A percentile compares a stretch with the other conserved stretches of the same genome.
phyloP scores from a whole-genome alignment of 169 alveolate genomes.

The Cryptosporidium andersoni region DNA sequence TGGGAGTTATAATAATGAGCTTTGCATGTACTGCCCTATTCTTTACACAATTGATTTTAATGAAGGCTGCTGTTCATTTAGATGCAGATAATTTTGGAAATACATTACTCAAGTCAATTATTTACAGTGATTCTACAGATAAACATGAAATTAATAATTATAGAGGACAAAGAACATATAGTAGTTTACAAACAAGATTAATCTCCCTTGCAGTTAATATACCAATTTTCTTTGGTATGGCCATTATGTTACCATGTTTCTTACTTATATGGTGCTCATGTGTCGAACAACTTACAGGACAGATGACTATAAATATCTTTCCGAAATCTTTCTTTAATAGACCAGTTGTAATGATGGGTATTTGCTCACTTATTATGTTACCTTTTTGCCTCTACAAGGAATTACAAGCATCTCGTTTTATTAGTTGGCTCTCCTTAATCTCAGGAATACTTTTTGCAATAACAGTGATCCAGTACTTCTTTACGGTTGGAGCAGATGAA shows the following conservation, averaged over 20 bases:
- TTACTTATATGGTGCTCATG: conserved; percentile 68
- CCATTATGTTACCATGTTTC: conserved; percentile 52
- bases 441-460: conserved; percentile 57
- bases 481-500: conserved; percentile 15
- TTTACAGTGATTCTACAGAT: conserved; percentile 10
- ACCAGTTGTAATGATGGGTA: conserved; percentile 11
- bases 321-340: background rate
- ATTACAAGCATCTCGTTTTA: conserved; percentile 51
- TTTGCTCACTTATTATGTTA: conserved; percentile 53
- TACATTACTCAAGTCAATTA: conserved; percentile 29
- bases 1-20: conserved; percentile 44
- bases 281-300: conserved; percentile 41
- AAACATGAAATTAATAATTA: background rate
- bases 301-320: background rate
- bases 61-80: conserved; percentile 25
- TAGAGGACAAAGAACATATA: too few relatives aligned
- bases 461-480: conserved; percentile 49
- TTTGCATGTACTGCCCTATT: conserved; percentile 42
- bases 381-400: conserved; percentile 61
- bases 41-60: conserved; percentile 59
- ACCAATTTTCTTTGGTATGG: conserved; percentile 66
- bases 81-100: conserved; percentile 63
- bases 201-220: conserved; percentile 54
- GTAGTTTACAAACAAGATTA: background rate
- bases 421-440: conserved; percentile 64